Conservation (phyloP, 257 asterid genomes). For the Gentiana dahurica region DNA sequence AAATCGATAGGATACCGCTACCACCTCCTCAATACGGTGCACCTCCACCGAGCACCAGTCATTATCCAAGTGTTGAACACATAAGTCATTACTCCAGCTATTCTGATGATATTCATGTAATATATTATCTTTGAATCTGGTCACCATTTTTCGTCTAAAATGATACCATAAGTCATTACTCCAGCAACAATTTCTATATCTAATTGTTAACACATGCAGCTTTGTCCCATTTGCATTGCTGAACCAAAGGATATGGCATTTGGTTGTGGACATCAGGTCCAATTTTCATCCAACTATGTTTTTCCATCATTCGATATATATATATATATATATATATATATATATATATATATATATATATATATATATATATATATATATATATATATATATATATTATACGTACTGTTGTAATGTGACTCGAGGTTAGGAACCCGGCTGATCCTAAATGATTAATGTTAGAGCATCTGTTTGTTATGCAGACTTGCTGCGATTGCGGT, state of each 20-base stretch:
- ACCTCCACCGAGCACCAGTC: conserved; percentile 47
- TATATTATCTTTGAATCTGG: background rate
- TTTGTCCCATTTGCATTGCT: conserved; percentile 40
- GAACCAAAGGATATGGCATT: conserved; percentile 37
- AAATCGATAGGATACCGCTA: conserved; percentile 48
- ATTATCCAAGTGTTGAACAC: conserved; percentile 18
- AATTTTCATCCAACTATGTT: conserved; percentile 1
- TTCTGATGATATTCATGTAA: conserved; percentile 34
- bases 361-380: too few species aligned
- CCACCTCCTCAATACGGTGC: conserved; percentile 68
- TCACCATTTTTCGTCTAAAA: background rate
- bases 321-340: background rate
- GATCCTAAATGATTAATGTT: too few species aligned
- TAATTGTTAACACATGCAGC: conserved; percentile 15
- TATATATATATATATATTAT: too few species aligned
- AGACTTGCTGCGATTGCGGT: conserved; percentile 59
- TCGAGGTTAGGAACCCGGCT: too few species aligned
- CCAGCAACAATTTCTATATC: background rate
- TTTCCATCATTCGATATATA: background rate
- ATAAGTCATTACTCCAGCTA: conserved; percentile 25
- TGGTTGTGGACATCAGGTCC: too few species aligned
- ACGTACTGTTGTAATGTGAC: background rate
- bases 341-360: too few species aligned
- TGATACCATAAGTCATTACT: background rate
- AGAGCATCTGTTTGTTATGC: conserved; percentile 1